Evolutionary conservation across 2,329 filamentous ascomycete species (phyloP), one percentile per base, ranked within the genome.

Genomic region (Penicillium capsulatum): DNA sequence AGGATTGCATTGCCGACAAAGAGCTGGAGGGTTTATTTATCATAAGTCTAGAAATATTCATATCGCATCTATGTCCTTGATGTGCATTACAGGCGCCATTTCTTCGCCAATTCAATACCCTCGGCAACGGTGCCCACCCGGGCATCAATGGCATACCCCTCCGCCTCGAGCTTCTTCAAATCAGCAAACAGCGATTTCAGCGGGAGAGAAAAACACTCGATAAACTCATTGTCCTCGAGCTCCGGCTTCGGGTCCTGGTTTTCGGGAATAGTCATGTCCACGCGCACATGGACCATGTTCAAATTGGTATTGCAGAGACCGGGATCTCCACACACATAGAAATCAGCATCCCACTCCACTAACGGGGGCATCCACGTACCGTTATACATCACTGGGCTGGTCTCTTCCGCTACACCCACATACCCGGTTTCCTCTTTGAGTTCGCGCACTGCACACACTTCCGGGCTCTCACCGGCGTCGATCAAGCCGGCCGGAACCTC

Each of bases 171-270:
- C 48, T 63, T 74, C 60, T 79, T 79, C 58, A 81, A 81, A 57
- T 84, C 80, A 0, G 73, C 73, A 69, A 83, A 88, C 27, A 91
- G 63, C 10, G 74, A 69, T 14, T 65, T 68, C 30, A 91, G 58
- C 4, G 80, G 81, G 6, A 87, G 73, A 7, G 76, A 78, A 55
- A 91, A 90, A 22, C 82, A 81, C 60, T 90, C 84, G 56, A 91
- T 90, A 58, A 89, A 90, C 65, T 91, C 86, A 47, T 80, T 83
- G 17, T 89, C 85, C 59, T 91, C 85, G 5, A 90, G 71, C 57
- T 84, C 69, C 0, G 85, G 81, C 60, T 80, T 73, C 1, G 79
- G 79, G 37, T 84, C 71, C 58, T 82, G 76, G 58, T 91, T 91
- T 53, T 80, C 80, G 0, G 82, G 75, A 1, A 80, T 68, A 3